A percentile compares a stretch with the other conserved stretches of the same genome.
phyloP scores from a whole-genome alignment of 148 eudicot genomes.

The Camellia sinensis region DNA sequence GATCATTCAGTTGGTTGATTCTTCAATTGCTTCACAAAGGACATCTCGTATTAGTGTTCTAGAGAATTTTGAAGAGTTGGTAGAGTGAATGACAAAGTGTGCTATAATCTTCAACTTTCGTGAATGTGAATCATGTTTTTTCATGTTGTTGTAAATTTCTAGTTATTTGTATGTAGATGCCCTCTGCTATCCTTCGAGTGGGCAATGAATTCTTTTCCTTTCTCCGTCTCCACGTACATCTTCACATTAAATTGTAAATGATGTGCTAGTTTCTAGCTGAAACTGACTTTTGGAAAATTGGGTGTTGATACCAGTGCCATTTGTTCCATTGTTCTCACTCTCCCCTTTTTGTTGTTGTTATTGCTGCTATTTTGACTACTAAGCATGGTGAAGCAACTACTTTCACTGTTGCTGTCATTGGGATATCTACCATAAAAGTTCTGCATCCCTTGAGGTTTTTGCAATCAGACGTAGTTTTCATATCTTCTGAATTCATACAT shows the following conservation, averaged over 20 bases:
- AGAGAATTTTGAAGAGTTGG: background rate
- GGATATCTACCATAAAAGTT: background rate
- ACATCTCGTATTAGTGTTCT: background rate
- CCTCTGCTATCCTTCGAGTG: background rate
- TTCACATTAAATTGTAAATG: background rate
- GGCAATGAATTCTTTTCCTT: background rate
- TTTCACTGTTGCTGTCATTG: too few species aligned
- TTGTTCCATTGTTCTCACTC: background rate
- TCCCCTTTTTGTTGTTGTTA: background rate
- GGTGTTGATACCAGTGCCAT: background rate
- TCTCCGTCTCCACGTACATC: background rate
- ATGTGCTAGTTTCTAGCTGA: background rate
- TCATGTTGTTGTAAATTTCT: background rate
- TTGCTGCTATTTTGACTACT: too few species aligned
- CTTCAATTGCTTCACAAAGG: background rate
- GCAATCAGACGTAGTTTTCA: background rate
- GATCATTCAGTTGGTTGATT: constrained; percentile 1
- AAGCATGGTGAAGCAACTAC: background rate
- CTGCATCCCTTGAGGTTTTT: background rate
- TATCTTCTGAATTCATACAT: background rate
- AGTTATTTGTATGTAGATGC: background rate
- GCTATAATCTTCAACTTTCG: background rate
- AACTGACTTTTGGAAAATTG: background rate
- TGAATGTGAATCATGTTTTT: background rate
- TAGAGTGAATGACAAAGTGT: background rate